Conservation (phyloP, 208 protist genomes). For the Lotmaria passim region DNA sequence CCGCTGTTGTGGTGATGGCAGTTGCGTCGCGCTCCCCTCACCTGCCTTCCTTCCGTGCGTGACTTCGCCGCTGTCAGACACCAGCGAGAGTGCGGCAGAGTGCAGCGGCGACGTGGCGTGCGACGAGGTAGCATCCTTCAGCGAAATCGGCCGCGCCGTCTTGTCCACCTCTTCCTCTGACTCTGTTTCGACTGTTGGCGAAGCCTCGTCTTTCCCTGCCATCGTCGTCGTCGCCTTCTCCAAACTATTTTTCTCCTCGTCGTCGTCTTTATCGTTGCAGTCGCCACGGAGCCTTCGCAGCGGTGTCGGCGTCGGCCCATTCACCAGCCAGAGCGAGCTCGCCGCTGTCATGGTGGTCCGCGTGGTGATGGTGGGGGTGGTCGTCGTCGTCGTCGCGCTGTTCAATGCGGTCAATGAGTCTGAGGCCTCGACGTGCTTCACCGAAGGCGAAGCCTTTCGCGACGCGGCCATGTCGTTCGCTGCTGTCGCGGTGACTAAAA, state of each 20-base stretch:
- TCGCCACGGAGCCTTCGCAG: slow-evolving; percentile 36
- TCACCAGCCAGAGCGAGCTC: slow-evolving; percentile 59
- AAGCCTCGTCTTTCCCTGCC: background rate
- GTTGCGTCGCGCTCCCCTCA: background rate
- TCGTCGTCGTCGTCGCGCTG: background rate
- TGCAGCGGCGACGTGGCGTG: slow-evolving; percentile 3
- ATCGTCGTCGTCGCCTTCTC: background rate
- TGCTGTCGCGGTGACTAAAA: too few relatives aligned
- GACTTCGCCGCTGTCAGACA: background rate
- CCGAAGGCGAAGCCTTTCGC: too few relatives aligned
- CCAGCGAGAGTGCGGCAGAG: slow-evolving; percentile 6
- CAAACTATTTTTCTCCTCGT: too few relatives aligned
- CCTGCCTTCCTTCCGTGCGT: background rate
- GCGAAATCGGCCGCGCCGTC: background rate
- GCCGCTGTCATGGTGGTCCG: slow-evolving; percentile 1
- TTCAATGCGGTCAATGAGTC: too few relatives aligned
- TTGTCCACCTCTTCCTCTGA: background rate
- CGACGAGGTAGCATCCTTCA: background rate
- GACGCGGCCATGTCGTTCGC: too few relatives aligned
- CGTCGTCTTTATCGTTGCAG: background rate
- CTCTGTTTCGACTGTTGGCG: background rate
- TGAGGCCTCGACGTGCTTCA: too few relatives aligned
- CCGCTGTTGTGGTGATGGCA: background rate
- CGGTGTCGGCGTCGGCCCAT: slow-evolving; percentile 53
- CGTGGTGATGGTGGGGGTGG: slow-evolving; percentile 4